Conservation (phyloP, 192 early-diverging fungal genomes). For the Mortierella hygrophila region DNA sequence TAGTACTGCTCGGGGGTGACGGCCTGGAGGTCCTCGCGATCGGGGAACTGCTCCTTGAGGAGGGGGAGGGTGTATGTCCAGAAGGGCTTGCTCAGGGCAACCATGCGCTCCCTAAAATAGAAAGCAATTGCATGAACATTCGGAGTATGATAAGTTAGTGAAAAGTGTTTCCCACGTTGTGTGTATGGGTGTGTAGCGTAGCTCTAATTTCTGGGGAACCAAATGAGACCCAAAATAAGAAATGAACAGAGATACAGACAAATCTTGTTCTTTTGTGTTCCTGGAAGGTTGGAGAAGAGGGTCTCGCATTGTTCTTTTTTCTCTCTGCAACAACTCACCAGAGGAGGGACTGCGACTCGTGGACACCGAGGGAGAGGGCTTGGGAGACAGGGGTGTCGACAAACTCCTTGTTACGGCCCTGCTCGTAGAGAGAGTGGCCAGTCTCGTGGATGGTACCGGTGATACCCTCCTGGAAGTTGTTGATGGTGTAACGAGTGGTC, state of each 20-base stretch:
- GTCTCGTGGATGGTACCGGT: conserved; percentile 59
- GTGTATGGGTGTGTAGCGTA: background rate
- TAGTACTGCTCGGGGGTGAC: conserved; percentile 35
- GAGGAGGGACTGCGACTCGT: conserved; percentile 60
- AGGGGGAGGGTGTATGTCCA: conserved; percentile 52
- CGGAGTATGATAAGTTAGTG: background rate
- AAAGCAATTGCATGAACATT: background rate
- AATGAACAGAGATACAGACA: background rate
- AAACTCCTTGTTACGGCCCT: conserved; percentile 52
- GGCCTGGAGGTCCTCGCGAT: conserved; percentile 31
- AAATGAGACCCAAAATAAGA: conserved; percentile 11
- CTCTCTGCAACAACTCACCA: conserved; percentile 31
- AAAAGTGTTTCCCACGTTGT: background rate
- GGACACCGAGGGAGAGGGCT: conserved; percentile 51
- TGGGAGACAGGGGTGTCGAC: conserved; percentile 31
- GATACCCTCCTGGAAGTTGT: conserved; percentile 51
- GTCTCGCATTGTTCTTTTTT: background rate
- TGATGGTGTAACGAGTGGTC: conserved; percentile 57
- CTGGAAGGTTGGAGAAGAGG: too few species aligned
- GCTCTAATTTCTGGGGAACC: background rate
- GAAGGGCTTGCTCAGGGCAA: conserved; percentile 51
- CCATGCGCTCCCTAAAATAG: conserved; percentile 47
- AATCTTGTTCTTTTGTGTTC: background rate
- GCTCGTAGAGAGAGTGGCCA: conserved; percentile 60
- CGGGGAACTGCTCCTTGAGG: conserved; percentile 48